Conservation (phyloP, 495 filamentous ascomycete genomes). For the Letharia columbiana region DNA sequence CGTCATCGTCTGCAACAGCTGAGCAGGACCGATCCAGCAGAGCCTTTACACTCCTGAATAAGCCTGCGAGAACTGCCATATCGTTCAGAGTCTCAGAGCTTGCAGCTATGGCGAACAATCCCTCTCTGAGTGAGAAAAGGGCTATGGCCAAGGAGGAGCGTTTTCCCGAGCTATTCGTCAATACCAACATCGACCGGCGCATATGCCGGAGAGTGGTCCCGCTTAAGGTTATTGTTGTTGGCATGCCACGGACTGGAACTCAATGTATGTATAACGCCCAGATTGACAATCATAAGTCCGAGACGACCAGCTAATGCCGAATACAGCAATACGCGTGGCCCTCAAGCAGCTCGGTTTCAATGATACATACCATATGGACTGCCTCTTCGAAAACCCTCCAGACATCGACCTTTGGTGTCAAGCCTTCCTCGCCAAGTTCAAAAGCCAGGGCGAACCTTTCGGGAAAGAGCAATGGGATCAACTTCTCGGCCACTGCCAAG, state of each 20-base stretch:
- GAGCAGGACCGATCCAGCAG: no score
- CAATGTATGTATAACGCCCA: background rate
- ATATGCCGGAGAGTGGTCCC: background rate
- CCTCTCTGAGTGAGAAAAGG: background rate
- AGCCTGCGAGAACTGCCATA: no score
- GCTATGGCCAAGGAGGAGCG: background rate
- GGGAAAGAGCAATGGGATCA: background rate
- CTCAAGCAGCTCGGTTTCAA: background rate
- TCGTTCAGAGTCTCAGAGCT: background rate
- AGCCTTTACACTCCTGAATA: no score
- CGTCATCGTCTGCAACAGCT: no score
- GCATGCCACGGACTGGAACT: background rate
- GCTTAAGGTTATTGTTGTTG: background rate
- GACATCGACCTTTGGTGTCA: constrained; percentile 1
- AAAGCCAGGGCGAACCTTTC: constrained; percentile 3
- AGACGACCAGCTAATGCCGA: background rate
- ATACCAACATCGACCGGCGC: background rate
- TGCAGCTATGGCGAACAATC: background rate
- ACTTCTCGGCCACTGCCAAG: background rate
- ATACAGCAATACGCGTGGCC: background rate
- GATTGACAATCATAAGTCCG: background rate
- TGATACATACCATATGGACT: background rate
- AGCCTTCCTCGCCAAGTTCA: background rate
- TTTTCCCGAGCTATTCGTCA: background rate
- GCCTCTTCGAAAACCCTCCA: background rate